Percentiles rank a stretch among this genome's conserved stretches.
Conservation (phyloP, 1,284 basidiomycete genomes). For the Ceraceosorus bombacis region DNA sequence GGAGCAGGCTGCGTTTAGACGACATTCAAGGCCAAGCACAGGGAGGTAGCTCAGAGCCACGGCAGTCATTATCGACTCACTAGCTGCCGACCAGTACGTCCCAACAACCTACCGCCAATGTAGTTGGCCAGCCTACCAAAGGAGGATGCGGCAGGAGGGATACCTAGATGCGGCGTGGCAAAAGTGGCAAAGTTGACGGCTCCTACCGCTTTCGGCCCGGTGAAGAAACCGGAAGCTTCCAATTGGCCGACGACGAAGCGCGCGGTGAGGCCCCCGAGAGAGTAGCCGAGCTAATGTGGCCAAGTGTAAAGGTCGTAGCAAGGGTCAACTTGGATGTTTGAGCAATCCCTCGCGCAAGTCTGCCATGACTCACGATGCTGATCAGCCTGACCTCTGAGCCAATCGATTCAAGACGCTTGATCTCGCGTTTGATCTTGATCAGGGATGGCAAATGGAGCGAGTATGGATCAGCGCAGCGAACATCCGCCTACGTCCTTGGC, state of each 20-base stretch:
- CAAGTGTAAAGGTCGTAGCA: slow-evolving; percentile 52
- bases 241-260: slow-evolving; percentile 70
- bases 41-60: not conserved
- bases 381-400: slow-evolving; percentile 18
- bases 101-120: slow-evolving; percentile 68
- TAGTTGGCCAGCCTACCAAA: slow-evolving; percentile 58
- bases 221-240: slow-evolving; percentile 51
- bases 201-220: too few relatives aligned
- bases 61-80: slow-evolving; percentile 5
- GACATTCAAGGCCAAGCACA: too few relatives aligned
- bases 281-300: slow-evolving; percentile 53
- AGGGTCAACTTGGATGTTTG: not conserved
- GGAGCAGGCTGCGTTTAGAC: too few relatives aligned
- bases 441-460: not conserved
- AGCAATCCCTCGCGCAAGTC: too few relatives aligned
- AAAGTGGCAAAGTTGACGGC: slow-evolving; percentile 74
- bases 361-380: slow-evolving; percentile 9
- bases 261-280: slow-evolving; percentile 68
- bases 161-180: slow-evolving; percentile 71
- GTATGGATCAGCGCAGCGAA: too few relatives aligned
- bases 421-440: slow-evolving; percentile 54
- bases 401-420: slow-evolving; percentile 15
- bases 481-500: too few relatives aligned
- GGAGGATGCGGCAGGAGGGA: slow-evolving; percentile 53
- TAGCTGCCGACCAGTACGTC: slow-evolving; percentile 74